These are phyloP conservation scores for Setaria italica DNA, from an alignment of 202 grass and related monocot genomes.

Conservation along the genomic window DNA sequence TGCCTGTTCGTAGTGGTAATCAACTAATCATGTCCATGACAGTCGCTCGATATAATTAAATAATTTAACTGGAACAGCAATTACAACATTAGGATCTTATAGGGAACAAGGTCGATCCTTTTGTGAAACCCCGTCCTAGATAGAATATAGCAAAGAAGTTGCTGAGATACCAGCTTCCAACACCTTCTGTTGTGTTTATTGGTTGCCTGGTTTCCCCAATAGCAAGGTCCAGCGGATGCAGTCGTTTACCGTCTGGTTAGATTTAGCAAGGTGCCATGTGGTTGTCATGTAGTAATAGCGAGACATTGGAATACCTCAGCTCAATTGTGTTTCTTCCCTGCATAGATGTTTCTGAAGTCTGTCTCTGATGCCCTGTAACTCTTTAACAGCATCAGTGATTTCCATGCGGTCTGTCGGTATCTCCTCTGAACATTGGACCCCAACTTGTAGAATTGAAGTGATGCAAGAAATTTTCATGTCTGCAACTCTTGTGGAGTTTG, in stretches of 20 bases:
- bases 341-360: neutral
- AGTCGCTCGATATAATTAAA: no score
- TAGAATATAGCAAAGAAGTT: neutral
- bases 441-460: conserved; percentile 38
- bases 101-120: no score
- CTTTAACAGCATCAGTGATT: conserved; percentile 45
- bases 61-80: neutral
- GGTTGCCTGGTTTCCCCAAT: neutral
- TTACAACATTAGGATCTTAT: neutral
- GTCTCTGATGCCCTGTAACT: conserved; percentile 38
- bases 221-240: neutral
- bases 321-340: neutral
- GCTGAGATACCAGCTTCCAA: neutral
- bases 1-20: no score
- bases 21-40: no score
- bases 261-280: no score
- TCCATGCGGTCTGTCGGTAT: conserved; percentile 35
- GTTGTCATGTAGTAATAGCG: neutral
- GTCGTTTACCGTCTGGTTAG: neutral
- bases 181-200: neutral
- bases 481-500: neutral
- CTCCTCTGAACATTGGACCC: conserved; percentile 48
- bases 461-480: conserved; percentile 32
- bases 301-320: neutral
- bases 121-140: neutral